Evolutionary conservation across 208 protist species (phyloP).

Genomic region (Crithidia bombi): DNA sequence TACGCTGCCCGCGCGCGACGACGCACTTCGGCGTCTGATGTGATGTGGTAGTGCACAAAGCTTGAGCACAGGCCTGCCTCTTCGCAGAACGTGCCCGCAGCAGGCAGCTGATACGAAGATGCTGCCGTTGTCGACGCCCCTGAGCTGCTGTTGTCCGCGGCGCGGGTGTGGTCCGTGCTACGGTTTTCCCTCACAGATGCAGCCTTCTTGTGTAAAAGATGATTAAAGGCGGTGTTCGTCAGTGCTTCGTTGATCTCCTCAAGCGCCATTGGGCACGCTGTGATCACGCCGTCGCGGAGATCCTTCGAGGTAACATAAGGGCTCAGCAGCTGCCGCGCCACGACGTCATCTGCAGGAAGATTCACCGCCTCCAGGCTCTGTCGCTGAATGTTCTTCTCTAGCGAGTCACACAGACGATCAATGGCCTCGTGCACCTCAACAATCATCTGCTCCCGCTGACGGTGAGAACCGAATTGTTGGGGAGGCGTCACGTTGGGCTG

Average conservation of each 20-base stretch:
- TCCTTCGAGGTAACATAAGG: slow-evolving; percentile 4
- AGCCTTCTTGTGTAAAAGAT: slow-evolving; percentile 8
- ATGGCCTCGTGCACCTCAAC: slow-evolving; percentile 36
- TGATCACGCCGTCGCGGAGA: slow-evolving; percentile 20
- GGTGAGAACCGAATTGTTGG: too few relatives aligned
- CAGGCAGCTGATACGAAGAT: slow-evolving; percentile 12
- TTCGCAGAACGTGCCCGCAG: slow-evolving; percentile 36
- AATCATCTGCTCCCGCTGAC: slow-evolving; percentile 32
- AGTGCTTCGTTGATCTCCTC: slow-evolving; percentile 29
- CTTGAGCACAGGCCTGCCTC: slow-evolving; percentile 27
- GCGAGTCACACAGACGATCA: slow-evolving; percentile 25
- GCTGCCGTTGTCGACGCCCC: not conserved
- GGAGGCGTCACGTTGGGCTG: too few relatives aligned
- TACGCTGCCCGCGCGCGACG: slow-evolving; percentile 7
- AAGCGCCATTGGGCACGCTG: slow-evolving; percentile 22
- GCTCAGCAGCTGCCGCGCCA: slow-evolving; percentile 9
- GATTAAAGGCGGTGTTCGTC: slow-evolving; percentile 17
- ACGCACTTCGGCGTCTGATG: slow-evolving; percentile 14
- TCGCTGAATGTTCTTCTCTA: slow-evolving; percentile 9
- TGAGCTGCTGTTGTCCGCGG: not conserved
- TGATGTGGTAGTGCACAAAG: slow-evolving; percentile 35
- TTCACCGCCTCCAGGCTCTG: not conserved
- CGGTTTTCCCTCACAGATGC: not conserved
- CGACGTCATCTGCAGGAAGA: not conserved
- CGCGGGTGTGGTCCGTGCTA: not conserved